Percentiles rank a stretch among this genome's conserved stretches.
phyloP scores from a whole-genome alignment of 768 basidiomycete genomes.

The Mycena filopes region DNA sequence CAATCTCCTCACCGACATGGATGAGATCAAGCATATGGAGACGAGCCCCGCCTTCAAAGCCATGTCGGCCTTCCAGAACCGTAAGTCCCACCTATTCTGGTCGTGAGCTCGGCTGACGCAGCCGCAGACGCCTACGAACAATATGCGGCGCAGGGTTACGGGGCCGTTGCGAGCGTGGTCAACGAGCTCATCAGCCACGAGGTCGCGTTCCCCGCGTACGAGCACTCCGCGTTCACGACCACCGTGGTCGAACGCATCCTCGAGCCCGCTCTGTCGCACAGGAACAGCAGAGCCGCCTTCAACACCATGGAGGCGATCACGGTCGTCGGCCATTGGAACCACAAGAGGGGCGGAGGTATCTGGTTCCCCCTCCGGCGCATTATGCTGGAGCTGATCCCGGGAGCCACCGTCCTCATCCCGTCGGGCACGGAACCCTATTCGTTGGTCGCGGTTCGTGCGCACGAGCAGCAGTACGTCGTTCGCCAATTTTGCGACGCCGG shows the following conservation, averaged over 20 bases:
- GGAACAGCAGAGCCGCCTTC: neutral
- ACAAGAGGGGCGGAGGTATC: neutral
- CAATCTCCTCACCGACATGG: neutral
- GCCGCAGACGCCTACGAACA: neutral
- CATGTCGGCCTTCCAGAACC: conserved; percentile 6
- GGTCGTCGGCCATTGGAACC: neutral
- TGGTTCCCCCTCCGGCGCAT: neutral
- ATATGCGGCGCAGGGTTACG: too few relatives aligned
- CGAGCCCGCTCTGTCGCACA: neutral
- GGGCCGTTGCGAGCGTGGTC: too few relatives aligned
- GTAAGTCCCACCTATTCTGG: neutral
- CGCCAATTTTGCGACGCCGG: neutral
- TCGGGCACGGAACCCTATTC: neutral
- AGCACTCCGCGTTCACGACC: conserved; percentile 6
- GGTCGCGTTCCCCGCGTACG: neutral
- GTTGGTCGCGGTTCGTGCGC: neutral
- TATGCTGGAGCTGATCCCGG: neutral
- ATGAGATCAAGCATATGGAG: neutral
- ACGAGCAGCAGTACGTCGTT: neutral
- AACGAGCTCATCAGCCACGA: neutral
- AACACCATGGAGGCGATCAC: conserved; percentile 6
- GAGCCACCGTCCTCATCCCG: neutral
- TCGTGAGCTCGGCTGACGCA: neutral
- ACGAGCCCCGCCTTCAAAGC: neutral
- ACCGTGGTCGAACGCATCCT: neutral